Evolutionary conservation across 1,284 basidiomycete species (phyloP).

Genomic region (Tilletia indica): DNA sequence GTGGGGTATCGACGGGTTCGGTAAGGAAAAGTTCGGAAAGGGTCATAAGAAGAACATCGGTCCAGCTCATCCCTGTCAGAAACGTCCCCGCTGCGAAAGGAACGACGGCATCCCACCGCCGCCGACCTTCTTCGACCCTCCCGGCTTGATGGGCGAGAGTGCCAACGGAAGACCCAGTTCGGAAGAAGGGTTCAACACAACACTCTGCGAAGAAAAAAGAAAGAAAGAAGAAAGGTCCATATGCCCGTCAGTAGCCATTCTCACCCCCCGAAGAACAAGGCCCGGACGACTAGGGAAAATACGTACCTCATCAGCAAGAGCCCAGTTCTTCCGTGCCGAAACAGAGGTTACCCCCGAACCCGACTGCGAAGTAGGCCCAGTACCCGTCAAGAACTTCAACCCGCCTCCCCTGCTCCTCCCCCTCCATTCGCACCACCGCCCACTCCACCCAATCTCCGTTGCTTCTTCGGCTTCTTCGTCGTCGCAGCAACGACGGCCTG

Average conservation of each 20-base stretch:
- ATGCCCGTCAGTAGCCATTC: no score
- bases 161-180: slow-evolving; percentile 6
- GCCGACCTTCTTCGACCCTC: no score
- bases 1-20: no score
- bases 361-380: neutral
- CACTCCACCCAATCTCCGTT: neutral
- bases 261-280: neutral
- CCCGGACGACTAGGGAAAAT: neutral
- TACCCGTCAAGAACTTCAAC: slow-evolving; percentile 9
- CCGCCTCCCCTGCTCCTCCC: neutral
- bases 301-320: neutral
- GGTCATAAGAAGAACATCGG: no score
- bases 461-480: slow-evolving; percentile 14
- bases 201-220: neutral
- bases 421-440: neutral
- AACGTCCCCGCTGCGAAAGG: no score
- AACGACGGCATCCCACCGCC: no score
- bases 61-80: no score
- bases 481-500: no score
- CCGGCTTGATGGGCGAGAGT: slow-evolving; percentile 10
- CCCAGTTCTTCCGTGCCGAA: neutral
- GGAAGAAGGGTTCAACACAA: neutral
- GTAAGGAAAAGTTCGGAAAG: no score
- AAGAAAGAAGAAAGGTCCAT: neutral
- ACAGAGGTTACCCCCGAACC: neutral